Base-by-base conservation (phyloP, 2,329 filamentous ascomycete species). In the Diaporthe ampelina region DNA sequence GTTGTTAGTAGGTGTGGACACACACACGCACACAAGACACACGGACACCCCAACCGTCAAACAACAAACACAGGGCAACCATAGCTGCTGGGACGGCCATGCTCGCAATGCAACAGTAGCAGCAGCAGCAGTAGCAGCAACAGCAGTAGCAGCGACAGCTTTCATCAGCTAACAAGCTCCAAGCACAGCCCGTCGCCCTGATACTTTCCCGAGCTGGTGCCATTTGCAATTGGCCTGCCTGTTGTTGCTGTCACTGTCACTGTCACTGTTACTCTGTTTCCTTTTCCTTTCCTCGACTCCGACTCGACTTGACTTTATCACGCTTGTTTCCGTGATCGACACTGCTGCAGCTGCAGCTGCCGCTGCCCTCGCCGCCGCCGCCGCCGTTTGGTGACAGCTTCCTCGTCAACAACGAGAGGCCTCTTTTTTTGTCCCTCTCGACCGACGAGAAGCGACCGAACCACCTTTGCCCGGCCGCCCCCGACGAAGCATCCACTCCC, bases 41-140 rank as follows among this genome's bases (percentile, higher is more conserved):
- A 32, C 29, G 29, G 29, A 43, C 40, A 4, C 35, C 37, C 11
- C 37, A 40, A 11, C 37, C 4, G 11, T 40, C 40, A 43, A 17
- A 43, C 40, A 48, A 48, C 43, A 35, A n/a, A 67, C 43, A 37
- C 4, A 48, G 45, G 45, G n/a, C 48, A 50, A 52, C 61, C 11
- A 52, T 13, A 68, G 48, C 48, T 65, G 40, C 59, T 48, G 9
- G 26, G 15, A 19, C 26, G 32, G 48, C 21, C 45, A 68, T 68
- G 63, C 48, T 68, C 54, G 29, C 45, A 37, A 52, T 67, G 63
- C 63, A 67, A 48, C 61, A 52, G 45, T 32, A 67, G 21, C 17
- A 65, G 26, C 26, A 67, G 59, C 26, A 65, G 40, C 15, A 48
- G 40, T 7, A 48, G 59, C n/a, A 32, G 17, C 35, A 19, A 13